Percentiles rank a stretch among this genome's conserved stretches.
These are phyloP conservation scores for Yarrowia keelungensis DNA, from an alignment of 805 yeast species.

Conservation along the genomic window DNA sequence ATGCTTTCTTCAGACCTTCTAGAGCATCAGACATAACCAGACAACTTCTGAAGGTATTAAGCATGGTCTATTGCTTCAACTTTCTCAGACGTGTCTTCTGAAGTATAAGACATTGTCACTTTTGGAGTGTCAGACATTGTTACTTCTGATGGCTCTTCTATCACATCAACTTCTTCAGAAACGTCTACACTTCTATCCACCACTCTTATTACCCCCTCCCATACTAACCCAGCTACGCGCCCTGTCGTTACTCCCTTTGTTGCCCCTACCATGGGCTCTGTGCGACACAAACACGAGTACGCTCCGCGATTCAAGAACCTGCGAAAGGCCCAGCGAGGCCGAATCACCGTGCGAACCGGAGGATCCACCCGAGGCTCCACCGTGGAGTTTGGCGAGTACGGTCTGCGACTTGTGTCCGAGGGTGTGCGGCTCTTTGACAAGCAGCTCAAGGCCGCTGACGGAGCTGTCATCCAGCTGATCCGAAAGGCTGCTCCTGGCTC, in stretches of 20 bases:
- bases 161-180: no score
- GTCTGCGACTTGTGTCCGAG: conserved; percentile 85
- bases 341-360: conserved; percentile 93
- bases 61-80: no score
- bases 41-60: no score
- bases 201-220: no score
- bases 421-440: conserved; percentile 86
- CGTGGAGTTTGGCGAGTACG: conserved; percentile 80
- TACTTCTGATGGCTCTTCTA: no score
- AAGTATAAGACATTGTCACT: no score
- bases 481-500: conserved; percentile 72
- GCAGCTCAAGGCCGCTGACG: conserved; percentile 90
- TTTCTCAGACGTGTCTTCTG: no score
- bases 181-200: no score
- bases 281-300: conserved; percentile 47
- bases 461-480: conserved; percentile 79
- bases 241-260: conserved; percentile 16
- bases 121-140: no score
- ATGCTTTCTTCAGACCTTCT: no score
- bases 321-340: conserved; percentile 87
- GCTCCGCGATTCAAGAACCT: conserved; percentile 70
- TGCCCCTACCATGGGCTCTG: conserved; percentile 14
- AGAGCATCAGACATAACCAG: no score
- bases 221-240: conserved; percentile 24
- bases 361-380: conserved; percentile 91